A percentile compares a stretch with the other conserved stretches of the same genome.
phyloP scores from a whole-genome alignment of 2,329 filamentous ascomycete species.

The Neonectria ditissima region DNA sequence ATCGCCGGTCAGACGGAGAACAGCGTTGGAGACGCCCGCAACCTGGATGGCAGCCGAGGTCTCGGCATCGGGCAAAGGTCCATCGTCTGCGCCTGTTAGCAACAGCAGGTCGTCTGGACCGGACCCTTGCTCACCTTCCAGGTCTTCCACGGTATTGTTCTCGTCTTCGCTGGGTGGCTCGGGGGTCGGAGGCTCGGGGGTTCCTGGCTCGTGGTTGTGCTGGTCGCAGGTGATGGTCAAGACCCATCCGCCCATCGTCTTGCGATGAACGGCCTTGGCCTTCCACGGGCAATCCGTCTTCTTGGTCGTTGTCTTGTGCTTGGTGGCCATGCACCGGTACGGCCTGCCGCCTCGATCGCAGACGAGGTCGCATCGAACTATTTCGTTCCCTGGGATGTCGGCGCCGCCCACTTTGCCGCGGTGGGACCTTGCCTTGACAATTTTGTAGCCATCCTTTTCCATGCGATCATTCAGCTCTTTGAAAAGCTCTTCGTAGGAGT shows the following conservation, averaged over 20 bases:
- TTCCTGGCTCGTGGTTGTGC: conserved; percentile 59
- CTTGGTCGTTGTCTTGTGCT: conserved; percentile 60
- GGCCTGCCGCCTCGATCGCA: conserved; percentile 58
- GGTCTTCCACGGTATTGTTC: conserved; percentile 44
- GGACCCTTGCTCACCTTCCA: conserved; percentile 37
- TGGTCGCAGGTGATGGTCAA: conserved; percentile 58
- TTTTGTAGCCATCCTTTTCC: conserved; percentile 59
- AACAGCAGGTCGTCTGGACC: conserved; percentile 23
- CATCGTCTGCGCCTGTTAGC: conserved; percentile 42
- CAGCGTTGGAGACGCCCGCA: conserved; percentile 54
- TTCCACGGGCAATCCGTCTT: conserved; percentile 61
- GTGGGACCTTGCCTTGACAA: conserved; percentile 59
- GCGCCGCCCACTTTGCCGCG: conserved; percentile 55
- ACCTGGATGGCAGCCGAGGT: conserved; percentile 54
- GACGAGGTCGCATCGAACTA: conserved; percentile 59
- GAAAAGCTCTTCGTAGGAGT: conserved; percentile 57
- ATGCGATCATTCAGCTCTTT: conserved; percentile 55
- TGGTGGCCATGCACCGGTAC: conserved; percentile 58
- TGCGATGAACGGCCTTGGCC: conserved; percentile 58
- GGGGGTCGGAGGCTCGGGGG: conserved; percentile 56
- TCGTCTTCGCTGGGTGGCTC: conserved; percentile 51
- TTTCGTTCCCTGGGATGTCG: conserved; percentile 56
- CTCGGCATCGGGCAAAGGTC: conserved; percentile 50
- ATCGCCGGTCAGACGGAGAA: conserved; percentile 56
- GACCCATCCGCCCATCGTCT: conserved; percentile 58